These are phyloP conservation scores for Serendipita sp. DNA, from an alignment of 768 basidiomycete genomes.

Conservation along the genomic window DNA sequence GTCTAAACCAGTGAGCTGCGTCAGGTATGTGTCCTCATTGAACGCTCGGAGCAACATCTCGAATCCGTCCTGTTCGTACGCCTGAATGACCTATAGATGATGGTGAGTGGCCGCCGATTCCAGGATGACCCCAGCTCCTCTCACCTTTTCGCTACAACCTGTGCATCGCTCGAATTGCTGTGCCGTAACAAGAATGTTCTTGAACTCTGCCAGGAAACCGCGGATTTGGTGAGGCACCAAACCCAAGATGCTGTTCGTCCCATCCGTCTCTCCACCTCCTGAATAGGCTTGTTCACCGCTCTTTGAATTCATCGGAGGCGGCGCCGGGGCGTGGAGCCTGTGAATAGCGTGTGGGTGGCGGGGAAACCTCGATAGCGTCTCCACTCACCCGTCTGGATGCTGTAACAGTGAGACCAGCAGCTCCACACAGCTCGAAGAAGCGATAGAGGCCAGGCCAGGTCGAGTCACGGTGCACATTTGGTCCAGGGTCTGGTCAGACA, in stretches of 20 bases:
- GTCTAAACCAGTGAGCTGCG: conserved; percentile 63
- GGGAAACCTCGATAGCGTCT: neutral
- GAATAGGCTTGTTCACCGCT: conserved; percentile 15
- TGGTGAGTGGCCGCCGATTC: neutral
- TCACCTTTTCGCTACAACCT: conserved; percentile 69
- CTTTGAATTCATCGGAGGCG: conserved; percentile 21
- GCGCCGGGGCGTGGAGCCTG: conserved; percentile 54
- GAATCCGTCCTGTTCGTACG: conserved; percentile 70
- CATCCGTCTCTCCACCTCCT: conserved; percentile 7
- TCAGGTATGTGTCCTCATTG: conserved; percentile 63
- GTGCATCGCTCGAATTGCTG: conserved; percentile 79
- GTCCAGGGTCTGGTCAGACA: conserved; percentile 84
- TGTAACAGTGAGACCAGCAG: conserved; percentile 76
- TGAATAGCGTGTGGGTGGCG: neutral
- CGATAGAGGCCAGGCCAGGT: conserved; percentile 86
- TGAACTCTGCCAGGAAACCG: conserved; percentile 77
- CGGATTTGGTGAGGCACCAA: conserved; percentile 88
- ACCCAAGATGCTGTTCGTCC: conserved; percentile 46
- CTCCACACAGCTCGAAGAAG: conserved; percentile 83
- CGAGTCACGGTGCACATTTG: conserved; percentile 99
- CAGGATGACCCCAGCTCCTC: conserved; percentile 13
- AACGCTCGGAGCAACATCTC: conserved; percentile 65
- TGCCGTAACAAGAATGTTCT: conserved; percentile 68
- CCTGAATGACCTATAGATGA: conserved; percentile 46
- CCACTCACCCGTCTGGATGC: conserved; percentile 64